Base-by-base conservation (phyloP, 768 basidiomycete genomes). In the Pleurotus djamor region DNA sequence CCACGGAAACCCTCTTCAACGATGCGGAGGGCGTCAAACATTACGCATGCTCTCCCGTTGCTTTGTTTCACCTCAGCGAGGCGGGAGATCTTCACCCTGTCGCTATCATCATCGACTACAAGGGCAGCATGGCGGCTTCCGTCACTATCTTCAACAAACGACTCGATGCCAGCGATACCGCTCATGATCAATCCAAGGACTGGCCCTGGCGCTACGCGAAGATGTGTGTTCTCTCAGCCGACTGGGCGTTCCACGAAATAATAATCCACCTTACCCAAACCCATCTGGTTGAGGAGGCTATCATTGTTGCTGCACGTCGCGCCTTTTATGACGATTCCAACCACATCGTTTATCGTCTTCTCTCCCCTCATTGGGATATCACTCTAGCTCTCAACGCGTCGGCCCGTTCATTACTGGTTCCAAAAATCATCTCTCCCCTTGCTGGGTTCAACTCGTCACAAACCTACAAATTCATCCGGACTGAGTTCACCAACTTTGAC, bases 221-320 rank as follows among this genome's bases (percentile, higher is more conserved):
- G 59, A 70, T 61, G 61, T 70, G 69, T 50, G 62, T 59, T 9
- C 67, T 68, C 47, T 64, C 66, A 2, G 67, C 69, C 4, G 71
- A 72, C 58, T 71, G 70, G 69, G 33, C 61, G 14, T 59, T 64
- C n/a, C 70, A 72, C 56, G 71, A 72, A 45, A 47, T 72, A 34
- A 58, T 60, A 3, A 59, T 68, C 45, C 71, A 72, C 48, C 65
- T 72, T 13, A 65, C 65, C 48, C 55, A 70, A 36, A 70, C 71
- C 1, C 71, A 72, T 57, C 61, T 72, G 3, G 63, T 71, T 35
- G 70, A 72, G 45, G 71, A 72, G 60, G 68, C 64, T n/a, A 59
- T 66, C 37, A 70, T 72, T 55, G 68, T 72, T 34, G 69, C 68
- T 32, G 68, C 69, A 9, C 63, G 68, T 48, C 71, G 71, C 21